These are phyloP conservation scores for Gastrolobium villosum DNA, from an alignment of 306 rosid genomes.

Conservation along the genomic window DNA sequence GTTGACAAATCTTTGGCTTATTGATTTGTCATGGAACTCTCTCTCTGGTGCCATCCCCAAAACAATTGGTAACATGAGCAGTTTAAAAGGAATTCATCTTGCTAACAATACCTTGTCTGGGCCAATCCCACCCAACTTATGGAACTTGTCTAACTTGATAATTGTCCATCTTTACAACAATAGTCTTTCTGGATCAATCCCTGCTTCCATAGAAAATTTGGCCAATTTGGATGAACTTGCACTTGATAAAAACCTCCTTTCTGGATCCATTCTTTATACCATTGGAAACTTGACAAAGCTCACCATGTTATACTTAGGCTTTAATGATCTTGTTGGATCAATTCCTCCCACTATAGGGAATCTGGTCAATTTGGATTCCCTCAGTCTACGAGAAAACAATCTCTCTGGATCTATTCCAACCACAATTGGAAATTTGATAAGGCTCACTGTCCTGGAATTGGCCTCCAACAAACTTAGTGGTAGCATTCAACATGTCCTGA, in stretches of 20 bases:
- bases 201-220: neutral
- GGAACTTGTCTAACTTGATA: too few species aligned
- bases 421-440: neutral
- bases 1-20: neutral
- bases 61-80: conserved; percentile 4
- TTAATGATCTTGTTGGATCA: neutral
- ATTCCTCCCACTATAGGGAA: neutral
- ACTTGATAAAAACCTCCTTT: neutral
- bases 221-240: neutral
- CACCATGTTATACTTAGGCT: neutral
- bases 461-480: neutral
- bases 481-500: neutral
- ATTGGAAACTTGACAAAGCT: conserved; percentile 7
- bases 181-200: neutral
- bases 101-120: neutral
- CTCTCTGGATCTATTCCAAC: conserved; percentile 15
- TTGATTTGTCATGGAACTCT: neutral
- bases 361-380: neutral
- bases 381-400: neutral
- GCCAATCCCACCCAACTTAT: neutral
- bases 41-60: neutral
- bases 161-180: neutral
- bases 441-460: neutral
- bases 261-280: conserved; percentile 1
- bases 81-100: neutral